Evolutionary conservation across 1,284 basidiomycete species (phyloP).

Genomic region (Melanopsichium pennsylvanicum): DNA sequence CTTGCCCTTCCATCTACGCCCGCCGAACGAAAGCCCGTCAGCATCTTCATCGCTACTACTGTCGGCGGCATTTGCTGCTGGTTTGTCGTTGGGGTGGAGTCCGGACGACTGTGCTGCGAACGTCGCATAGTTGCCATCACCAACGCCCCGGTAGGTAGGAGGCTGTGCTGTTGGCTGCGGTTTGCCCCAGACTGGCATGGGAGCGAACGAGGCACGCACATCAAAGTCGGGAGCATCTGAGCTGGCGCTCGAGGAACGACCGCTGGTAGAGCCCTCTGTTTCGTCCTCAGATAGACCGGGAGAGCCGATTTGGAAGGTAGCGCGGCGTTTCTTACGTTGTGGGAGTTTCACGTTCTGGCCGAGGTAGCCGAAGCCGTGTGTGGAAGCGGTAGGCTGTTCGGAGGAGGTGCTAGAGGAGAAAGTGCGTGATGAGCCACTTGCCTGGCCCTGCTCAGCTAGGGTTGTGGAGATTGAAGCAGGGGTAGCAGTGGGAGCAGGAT

Average conservation of each 20-base stretch:
- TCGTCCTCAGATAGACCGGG: slow-evolving; percentile 40
- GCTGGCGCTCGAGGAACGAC: slow-evolving; percentile 23
- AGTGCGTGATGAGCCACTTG: slow-evolving; percentile 1
- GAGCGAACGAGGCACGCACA: slow-evolving; percentile 53
- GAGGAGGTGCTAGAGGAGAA: neutral
- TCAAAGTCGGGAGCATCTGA: slow-evolving; percentile 47
- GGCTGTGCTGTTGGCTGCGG: slow-evolving; percentile 6
- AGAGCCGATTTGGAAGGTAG: slow-evolving; percentile 44
- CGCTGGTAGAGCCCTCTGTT: slow-evolving; percentile 6
- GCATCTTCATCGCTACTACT: slow-evolving; percentile 31
- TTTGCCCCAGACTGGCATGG: slow-evolving; percentile 44
- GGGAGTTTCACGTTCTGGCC: slow-evolving; percentile 26
- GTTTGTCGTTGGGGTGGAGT: neutral
- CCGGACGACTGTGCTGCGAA: slow-evolving; percentile 1
- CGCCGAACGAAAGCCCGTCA: slow-evolving; percentile 45
- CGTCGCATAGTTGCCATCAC: slow-evolving; percentile 1
- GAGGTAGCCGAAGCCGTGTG: slow-evolving; percentile 28
- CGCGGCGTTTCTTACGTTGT: slow-evolving; percentile 31
- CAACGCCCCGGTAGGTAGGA: slow-evolving; percentile 15
- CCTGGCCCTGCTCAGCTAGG: slow-evolving; percentile 1
- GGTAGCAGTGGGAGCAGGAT: slow-evolving; percentile 11
- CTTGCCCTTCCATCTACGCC: slow-evolving; percentile 56
- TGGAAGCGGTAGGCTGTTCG: slow-evolving; percentile 18
- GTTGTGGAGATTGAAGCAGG: neutral
- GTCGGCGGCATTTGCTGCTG: neutral